Base-by-base conservation (phyloP, 176 grass and related monocot species). In the Lolium rigidum region DNA sequence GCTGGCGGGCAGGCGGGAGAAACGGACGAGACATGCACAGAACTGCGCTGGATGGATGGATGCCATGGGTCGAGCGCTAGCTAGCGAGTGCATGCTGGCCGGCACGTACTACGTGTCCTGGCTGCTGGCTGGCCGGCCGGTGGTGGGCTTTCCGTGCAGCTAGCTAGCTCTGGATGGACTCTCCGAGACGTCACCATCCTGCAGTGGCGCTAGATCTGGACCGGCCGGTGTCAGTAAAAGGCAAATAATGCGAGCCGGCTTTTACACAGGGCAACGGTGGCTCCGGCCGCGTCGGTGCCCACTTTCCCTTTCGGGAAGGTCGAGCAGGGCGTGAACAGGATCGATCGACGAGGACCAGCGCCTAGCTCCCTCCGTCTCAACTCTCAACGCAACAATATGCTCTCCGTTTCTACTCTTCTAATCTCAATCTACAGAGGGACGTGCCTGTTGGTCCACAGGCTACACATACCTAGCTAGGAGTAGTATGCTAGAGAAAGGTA, bases 271-370 rank as follows among this genome's bases (percentile, higher is more conserved):
- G 76, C 11, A 14, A 38, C 22, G 47, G 16, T 76, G n/a, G 66
- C 31, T 63, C 43, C 10, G 24, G 22, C 8, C 35, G 66, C 22
- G 51, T 21, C 51, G 60, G 84, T 79, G 80, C 84, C 74, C 79
- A 78, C 84, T 90, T 90, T 83, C 84, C 84, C 18, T 79, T 87
- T 90, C 64, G 73, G 88, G 88, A 86, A 90, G 88, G 72, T 24
- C 35, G 55, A 54, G 39, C 75, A 31, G 75, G 76, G 59, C 21
- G 65, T 31, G 64, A 65, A 86, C 43, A 90, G 79, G 46, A 3
- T 44, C 37, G 57, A 46, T 44, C 37, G 57, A 46, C 66, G 43
- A 72, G 22, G 0, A 22, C 38, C 57, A 13, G 49, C 31, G 31
- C 31, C 49, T 14, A 3, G 7, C 77, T 38, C 20, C 85, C 15